Evolutionary conservation across 2,329 filamentous ascomycete genomes (phyloP), one percentile per base, ranked within the genome.

Genomic region (Zymoseptoria brevis): DNA sequence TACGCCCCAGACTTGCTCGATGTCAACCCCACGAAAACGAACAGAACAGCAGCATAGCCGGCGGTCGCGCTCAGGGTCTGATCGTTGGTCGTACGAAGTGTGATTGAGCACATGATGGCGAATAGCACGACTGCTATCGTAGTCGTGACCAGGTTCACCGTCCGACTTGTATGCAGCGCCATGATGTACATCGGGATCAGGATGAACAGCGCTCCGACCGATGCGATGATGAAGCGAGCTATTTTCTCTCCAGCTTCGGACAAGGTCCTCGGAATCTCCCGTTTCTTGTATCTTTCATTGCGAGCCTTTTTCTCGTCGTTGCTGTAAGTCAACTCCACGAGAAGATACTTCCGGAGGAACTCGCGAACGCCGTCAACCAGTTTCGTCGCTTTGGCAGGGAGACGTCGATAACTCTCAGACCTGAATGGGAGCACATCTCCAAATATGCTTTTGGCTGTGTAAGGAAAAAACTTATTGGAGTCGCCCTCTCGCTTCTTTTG

Each of bases 1-100:
- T 2, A 13, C 35, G 13, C 2, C 35, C 16, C 35, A n/a, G 35
- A 7, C 13, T 45, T n/a, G 35, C 35, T 45, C 16, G 13, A 45
- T 45, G 41, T 56, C 54, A 56, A 21, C 11, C 54, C 54, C 30
- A 56, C 54, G 19, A 56, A 56, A 24, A 56, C 54, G 19, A 56
- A 41, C 16, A 56, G 6, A 4, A 56, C 45, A 24, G 54, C 54
- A 6, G 54, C 54, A 56, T 56, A 56, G 8, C n/a, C 54, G 1
- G 54, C 54, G 3, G 21, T 56, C 21, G 21, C 35, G 8, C 54
- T 48, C 13, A 56, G 16, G n/a, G 54, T 56, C 21, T 56, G 45
- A 50, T 56, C 8, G n/a, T 56, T 56, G 29, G 54, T 49, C 8
- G 54, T 45, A 26, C 54, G 11, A 11, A 55, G 41, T 5, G 41